Base-by-base conservation (phyloP, 1,284 basidiomycete genomes). In the Phylloporus sp. region DNA sequence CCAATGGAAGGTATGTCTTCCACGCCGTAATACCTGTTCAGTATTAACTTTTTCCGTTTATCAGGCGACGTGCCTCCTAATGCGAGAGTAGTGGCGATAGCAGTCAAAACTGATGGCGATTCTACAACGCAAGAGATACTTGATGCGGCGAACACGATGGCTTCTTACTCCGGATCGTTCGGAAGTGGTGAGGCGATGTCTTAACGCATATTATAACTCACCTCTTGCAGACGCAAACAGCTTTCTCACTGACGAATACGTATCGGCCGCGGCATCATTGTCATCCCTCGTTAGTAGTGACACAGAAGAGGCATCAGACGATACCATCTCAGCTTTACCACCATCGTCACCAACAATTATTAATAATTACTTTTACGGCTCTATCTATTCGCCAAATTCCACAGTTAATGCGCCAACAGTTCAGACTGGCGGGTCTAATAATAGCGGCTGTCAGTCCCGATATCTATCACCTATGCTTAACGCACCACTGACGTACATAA, bases 61-160 rank as follows among this genome's bases (percentile, higher is more conserved):
- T 11, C 37, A 66, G 59, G 40, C 37, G 61, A 63, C 7, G 3
- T 52, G 31, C 42, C 59, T 22, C 32, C 53, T 3, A 46, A 39
- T 47, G 37, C 51, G 24, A 20, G 6, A 3, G 26, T 68, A 31
- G 8, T 6, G 1, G 67, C 56, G 15, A 58, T 68, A 42, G 57
- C 42, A 26, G 10, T 69, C 34, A 56, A 3, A 29, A 47, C 69
- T 7, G 46, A 69, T 49, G 64, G 64, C 31, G 67, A 69, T 13
- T 20, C 18, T 40, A 40, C 44, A 34, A 24, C 7, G 6, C 65
- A 61, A 40, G 34, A 55, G 10, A 15, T 66, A 20, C 18, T 54
- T 6, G 44, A 62, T 13, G 62, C 62, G 6, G 28, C 24, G 0
- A 52, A 52, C 5, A 56, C 47, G 18, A 20, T 63, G 32, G 56